phyloP scores from a whole-genome alignment of 2,329 filamentous ascomycete genomes.

The Neonectria coccinea region DNA sequence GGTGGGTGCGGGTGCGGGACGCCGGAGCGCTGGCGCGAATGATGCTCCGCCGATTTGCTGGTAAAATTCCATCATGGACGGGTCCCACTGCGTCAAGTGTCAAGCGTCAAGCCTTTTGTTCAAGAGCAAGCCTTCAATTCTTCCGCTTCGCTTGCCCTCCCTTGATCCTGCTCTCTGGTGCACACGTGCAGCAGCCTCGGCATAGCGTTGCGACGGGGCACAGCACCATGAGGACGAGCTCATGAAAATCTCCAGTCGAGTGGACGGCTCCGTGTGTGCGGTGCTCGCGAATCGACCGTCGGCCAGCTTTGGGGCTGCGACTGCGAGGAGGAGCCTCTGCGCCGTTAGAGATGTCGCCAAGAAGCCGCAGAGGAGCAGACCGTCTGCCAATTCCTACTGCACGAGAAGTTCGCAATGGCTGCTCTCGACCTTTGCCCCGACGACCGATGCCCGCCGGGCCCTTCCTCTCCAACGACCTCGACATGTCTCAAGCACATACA shows the following conservation, averaged over 20 bases:
- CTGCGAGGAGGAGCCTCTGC: slow-evolving; percentile 45
- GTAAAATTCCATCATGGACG: slow-evolving; percentile 41
- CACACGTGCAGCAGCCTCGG: slow-evolving; percentile 15
- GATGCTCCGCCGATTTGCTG: slow-evolving; percentile 32
- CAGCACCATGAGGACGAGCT: slow-evolving; percentile 64
- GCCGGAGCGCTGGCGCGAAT: slow-evolving; percentile 38
- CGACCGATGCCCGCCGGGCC: slow-evolving; percentile 36
- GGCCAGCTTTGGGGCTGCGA: slow-evolving; percentile 43
- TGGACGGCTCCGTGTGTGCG: slow-evolving; percentile 70
- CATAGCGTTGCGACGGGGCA: slow-evolving; percentile 33
- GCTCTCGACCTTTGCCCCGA: slow-evolving; percentile 54
- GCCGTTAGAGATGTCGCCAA: slow-evolving; percentile 34
- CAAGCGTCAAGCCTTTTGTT: slow-evolving; percentile 28
- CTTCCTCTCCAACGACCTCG: slow-evolving; percentile 33
- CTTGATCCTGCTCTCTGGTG: slow-evolving; percentile 4
- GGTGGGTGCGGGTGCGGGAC: slow-evolving; percentile 31
- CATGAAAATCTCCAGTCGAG: slow-evolving; percentile 71
- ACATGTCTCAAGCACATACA: slow-evolving; percentile 42
- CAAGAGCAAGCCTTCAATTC: slow-evolving; percentile 29
- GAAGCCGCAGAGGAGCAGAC: slow-evolving; percentile 28
- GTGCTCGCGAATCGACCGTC: slow-evolving; percentile 62
- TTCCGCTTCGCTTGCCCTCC: background rate
- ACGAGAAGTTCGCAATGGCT: slow-evolving; percentile 54
- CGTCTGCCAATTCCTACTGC: slow-evolving; percentile 43
- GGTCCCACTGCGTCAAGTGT: slow-evolving; percentile 34